These are phyloP conservation scores for Colletotrichum sp. DNA, from an alignment of 2,329 filamentous ascomycete species.

Conservation along the genomic window DNA sequence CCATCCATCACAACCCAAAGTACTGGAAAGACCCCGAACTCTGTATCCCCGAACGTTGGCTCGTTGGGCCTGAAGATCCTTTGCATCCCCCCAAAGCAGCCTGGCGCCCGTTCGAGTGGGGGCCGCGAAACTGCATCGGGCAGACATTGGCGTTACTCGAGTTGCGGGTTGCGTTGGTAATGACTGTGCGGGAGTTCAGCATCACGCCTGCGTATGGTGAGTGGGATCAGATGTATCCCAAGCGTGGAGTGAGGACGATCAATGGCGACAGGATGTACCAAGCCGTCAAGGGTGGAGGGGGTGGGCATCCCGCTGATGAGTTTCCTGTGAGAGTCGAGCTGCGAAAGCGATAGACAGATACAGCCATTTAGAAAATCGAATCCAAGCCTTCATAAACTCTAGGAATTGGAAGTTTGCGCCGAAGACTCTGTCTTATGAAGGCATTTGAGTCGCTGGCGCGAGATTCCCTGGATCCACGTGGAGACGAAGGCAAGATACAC, in stretches of 20 bases:
- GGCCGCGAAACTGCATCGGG: conserved; percentile 54
- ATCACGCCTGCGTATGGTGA: background rate
- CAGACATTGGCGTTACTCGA: conserved; percentile 51
- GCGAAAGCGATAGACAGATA: background rate
- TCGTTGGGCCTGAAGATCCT: conserved; percentile 23
- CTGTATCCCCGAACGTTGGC: conserved; percentile 55
- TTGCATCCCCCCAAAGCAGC: conserved; percentile 36
- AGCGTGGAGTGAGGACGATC: conserved; percentile 26
- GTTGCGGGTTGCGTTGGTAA: conserved; percentile 48
- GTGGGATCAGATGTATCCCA: background rate
- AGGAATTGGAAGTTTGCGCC: rapidly evolving
- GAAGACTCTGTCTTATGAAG: background rate
- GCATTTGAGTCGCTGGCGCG: background rate
- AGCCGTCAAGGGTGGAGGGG: background rate
- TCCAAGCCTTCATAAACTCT: rapidly evolving
- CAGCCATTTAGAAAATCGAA: background rate
- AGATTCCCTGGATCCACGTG: rapidly evolving
- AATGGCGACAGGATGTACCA: background rate
- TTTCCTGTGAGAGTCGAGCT: background rate
- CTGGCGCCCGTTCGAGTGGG: conserved; percentile 56
- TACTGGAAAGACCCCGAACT: conserved; percentile 46
- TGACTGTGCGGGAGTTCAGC: conserved; percentile 52
- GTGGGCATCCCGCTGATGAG: background rate
- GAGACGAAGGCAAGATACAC: background rate
- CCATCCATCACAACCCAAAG: conserved; percentile 40